These are phyloP conservation scores for Eragrostis nindensis DNA, from an alignment of 176 grass and related monocot species.

Conservation along the genomic window DNA sequence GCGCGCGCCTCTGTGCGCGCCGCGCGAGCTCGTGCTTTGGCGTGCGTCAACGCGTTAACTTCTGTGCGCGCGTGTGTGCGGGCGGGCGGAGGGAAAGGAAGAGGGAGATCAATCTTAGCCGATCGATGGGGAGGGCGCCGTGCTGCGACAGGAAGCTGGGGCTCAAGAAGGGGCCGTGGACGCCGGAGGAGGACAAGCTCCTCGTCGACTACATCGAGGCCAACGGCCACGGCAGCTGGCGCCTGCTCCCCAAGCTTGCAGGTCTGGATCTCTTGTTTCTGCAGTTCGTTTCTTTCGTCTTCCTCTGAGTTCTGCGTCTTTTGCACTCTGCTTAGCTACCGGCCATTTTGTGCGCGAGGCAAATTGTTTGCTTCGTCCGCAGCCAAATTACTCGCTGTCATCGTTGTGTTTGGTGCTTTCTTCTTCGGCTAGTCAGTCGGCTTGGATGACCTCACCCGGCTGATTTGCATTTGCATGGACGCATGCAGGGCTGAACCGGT, in stretches of 20 bases:
- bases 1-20: neutral
- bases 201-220: constrained; percentile 95
- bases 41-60: constrained; percentile 17
- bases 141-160: constrained; percentile 81
- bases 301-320: neutral
- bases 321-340: neutral
- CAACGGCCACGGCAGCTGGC: constrained; percentile 98
- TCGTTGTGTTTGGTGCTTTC: neutral
- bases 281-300: neutral
- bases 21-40: constrained; percentile 18
- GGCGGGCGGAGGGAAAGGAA: no score
- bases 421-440: neutral
- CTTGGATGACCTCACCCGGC: neutral
- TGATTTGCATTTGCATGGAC: neutral
- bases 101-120: no score
- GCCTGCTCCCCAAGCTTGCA: constrained; percentile 90
- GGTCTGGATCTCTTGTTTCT: constrained; percentile 36
- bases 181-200: constrained; percentile 97
- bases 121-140: constrained; percentile 97
- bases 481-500: constrained; percentile 75
- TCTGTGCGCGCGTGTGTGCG: neutral
- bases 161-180: constrained; percentile 97
- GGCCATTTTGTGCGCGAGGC: neutral
- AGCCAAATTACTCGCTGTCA: neutral
- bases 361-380: neutral